These are phyloP conservation scores for Macrolepiota fuliginosa DNA, from an alignment of 768 basidiomycete genomes.

Conservation along the genomic window DNA sequence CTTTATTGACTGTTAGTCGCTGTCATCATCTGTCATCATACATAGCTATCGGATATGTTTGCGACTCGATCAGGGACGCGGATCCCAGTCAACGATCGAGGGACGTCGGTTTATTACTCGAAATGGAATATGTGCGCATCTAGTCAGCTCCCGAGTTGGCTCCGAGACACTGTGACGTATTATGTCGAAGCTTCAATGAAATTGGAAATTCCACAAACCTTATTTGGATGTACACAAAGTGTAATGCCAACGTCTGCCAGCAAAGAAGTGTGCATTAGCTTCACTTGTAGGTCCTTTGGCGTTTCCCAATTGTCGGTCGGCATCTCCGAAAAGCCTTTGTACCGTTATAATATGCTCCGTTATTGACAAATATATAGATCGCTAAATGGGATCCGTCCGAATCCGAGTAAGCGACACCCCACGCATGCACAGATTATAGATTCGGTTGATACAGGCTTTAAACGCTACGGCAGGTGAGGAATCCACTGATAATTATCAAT, in stretches of 20 bases:
- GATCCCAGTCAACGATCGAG: neutral
- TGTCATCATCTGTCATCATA: too few relatives aligned
- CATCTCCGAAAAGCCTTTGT: too few relatives aligned
- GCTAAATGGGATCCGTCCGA: too few relatives aligned
- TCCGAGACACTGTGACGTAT: conserved; percentile 7
- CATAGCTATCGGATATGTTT: neutral
- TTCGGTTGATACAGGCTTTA: too few relatives aligned
- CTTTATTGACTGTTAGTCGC: too few relatives aligned
- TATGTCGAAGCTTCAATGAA: conserved; percentile 7
- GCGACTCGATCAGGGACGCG: neutral
- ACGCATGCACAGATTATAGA: too few relatives aligned
- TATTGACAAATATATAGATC: too few relatives aligned
- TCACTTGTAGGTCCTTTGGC: too few relatives aligned
- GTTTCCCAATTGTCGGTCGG: too few relatives aligned
- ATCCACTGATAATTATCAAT: neutral
- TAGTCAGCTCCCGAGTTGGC: neutral
- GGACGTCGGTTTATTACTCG: conserved; percentile 4
- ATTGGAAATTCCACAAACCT: neutral
- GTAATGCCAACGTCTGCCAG: neutral
- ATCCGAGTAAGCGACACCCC: too few relatives aligned
- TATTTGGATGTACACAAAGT: too few relatives aligned
- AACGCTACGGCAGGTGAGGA: neutral
- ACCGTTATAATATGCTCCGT: too few relatives aligned
- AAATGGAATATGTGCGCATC: conserved; percentile 11
- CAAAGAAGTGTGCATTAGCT: neutral